Percentiles rank a stretch among this genome's conserved stretches.
These are phyloP conservation scores for Spiromastix sp. DNA, from an alignment of 2,329 filamentous ascomycete genomes.

Conservation along the genomic window DNA sequence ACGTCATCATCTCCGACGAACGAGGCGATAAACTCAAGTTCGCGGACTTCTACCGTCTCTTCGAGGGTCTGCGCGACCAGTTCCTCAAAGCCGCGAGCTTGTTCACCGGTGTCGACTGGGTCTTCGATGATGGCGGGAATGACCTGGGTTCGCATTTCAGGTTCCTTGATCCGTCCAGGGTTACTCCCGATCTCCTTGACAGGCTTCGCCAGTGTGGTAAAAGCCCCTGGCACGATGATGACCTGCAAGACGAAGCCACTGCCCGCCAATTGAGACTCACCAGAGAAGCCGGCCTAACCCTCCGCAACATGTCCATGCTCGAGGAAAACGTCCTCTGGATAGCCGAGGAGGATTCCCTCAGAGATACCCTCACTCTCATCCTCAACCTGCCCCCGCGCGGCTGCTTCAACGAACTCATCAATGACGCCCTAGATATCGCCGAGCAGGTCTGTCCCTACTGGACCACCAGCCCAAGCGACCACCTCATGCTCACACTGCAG, in stretches of 20 bases:
- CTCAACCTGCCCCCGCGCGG: conserved; percentile 66
- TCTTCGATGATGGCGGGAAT: conserved; percentile 57
- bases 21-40: conserved; percentile 93
- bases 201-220: conserved; percentile 57
- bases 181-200: conserved; percentile 62
- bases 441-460: conserved; percentile 83
- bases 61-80: conserved; percentile 79
- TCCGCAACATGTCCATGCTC: conserved; percentile 93
- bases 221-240: conserved; percentile 50
- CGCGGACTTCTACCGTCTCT: conserved; percentile 78
- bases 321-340: conserved; percentile 79
- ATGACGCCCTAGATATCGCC: conserved; percentile 82
- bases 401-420: conserved; percentile 68
- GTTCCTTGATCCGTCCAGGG: conserved; percentile 53
- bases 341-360: conserved; percentile 52
- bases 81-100: conserved; percentile 60
- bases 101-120: conserved; percentile 76
- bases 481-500: conserved; percentile 68
- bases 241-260: conserved; percentile 60
- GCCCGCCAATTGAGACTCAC: conserved; percentile 63
- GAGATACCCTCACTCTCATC: conserved; percentile 73
- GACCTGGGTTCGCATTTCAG: conserved; percentile 37
- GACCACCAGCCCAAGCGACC: conserved; percentile 59
- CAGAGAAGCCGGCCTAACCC: conserved; percentile 75
- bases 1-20: conserved; percentile 92